Evolutionary conservation across 208 protist species (phyloP).

Genomic region (Trypanosoma conorhini): DNA sequence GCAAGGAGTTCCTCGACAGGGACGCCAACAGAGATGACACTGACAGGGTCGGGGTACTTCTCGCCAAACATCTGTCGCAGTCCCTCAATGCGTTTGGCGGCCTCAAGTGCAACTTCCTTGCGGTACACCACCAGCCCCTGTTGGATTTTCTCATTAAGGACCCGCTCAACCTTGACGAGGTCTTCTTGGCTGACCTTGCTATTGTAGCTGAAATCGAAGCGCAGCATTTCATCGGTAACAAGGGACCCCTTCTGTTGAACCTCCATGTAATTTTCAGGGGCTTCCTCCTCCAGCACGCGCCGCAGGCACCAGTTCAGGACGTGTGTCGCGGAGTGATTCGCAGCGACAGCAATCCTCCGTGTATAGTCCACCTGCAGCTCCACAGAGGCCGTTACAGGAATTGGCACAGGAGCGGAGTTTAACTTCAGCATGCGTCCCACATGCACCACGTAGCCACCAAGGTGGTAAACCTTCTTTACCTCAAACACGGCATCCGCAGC

Average conservation of each 20-base stretch:
- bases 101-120: constrained; percentile 84
- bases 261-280: constrained; percentile 79
- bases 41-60: constrained; percentile 98
- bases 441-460: constrained; percentile 97
- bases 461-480: constrained; percentile 92
- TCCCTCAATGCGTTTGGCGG: constrained; percentile 71
- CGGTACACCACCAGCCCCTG: constrained; percentile 82
- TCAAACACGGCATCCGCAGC: constrained; percentile 78
- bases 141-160: constrained; percentile 90
- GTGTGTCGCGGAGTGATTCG: constrained; percentile 99
- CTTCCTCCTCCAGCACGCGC: constrained; percentile 84
- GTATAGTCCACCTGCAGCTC: constrained; percentile 92
- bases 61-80: constrained; percentile 97
- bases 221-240: constrained; percentile 91
- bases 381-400: constrained; percentile 70
- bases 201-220: constrained; percentile 98
- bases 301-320: constrained; percentile 97
- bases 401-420: constrained; percentile 42
- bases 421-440: constrained; percentile 79
- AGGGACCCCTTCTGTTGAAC: constrained; percentile 96
- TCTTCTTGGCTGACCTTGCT: constrained; percentile 82
- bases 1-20: constrained; percentile 89
- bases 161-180: constrained; percentile 81
- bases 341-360: constrained; percentile 70
- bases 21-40: constrained; percentile 96